A percentile compares a stretch with the other conserved stretches of the same genome.
Evolutionary conservation across 2,329 filamentous ascomycete species (phyloP).

Genomic region (Geosmithia morbida): DNA sequence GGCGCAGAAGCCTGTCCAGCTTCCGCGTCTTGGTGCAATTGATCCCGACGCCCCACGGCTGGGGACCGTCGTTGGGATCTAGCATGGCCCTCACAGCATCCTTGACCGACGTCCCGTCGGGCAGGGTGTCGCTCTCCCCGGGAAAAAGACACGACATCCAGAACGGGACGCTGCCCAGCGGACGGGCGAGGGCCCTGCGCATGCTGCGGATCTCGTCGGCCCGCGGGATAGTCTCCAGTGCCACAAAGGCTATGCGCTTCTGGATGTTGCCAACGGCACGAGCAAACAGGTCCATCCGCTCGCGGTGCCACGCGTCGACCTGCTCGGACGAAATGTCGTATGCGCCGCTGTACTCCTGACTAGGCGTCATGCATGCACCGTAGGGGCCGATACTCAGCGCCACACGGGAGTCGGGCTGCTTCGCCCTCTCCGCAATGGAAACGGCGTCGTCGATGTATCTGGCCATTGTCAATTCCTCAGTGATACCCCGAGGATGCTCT

Average conservation of each 20-base stretch:
- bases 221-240: constrained; percentile 53
- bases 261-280: constrained; percentile 17
- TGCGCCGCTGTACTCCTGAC: constrained; percentile 48
- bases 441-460: constrained; percentile 28
- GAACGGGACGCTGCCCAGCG: constrained; percentile 19
- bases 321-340: constrained; percentile 35
- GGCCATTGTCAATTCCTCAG: constrained; percentile 17
- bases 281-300: constrained; percentile 36
- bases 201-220: constrained; percentile 46
- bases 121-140: constrained; percentile 32
- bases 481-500: constrained; percentile 27
- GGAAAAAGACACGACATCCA: constrained; percentile 55
- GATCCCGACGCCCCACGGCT: constrained; percentile 49
- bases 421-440: constrained; percentile 19
- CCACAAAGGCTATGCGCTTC: constrained; percentile 35
- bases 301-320: constrained; percentile 41
- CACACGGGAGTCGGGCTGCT: constrained; percentile 14
- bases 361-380: constrained; percentile 50
- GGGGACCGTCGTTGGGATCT: constrained; percentile 7
- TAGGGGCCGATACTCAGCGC: constrained; percentile 53
- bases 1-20: constrained; percentile 36
- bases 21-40: constrained; percentile 57
- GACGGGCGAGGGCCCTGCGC: constrained; percentile 23
- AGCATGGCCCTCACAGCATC: constrained; percentile 22
- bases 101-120: constrained; percentile 35